A percentile compares a stretch with the other conserved stretches of the same genome.
Conservation (phyloP, 306 rosid species). For the Cicer yamashitae region DNA sequence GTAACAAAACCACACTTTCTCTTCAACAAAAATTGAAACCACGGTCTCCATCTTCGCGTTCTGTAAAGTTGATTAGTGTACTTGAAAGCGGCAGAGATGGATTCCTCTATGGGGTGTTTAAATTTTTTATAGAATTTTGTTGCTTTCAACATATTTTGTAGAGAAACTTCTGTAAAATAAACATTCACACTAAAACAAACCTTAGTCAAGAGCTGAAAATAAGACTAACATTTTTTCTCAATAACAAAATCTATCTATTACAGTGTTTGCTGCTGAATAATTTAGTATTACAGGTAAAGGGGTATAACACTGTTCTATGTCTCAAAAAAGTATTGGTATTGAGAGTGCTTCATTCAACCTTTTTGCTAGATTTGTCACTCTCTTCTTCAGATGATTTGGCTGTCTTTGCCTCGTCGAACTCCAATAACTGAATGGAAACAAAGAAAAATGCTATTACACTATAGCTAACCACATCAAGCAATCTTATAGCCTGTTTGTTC, state of each 20-base stretch:
- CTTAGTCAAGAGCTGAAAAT: background rate
- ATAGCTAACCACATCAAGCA: slow-evolving; percentile 12
- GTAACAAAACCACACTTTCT: no score
- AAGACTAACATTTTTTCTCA: slow-evolving; percentile 48
- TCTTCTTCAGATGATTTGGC: slow-evolving; percentile 55
- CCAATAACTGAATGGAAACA: slow-evolving; percentile 65
- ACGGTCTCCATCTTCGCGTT: no score
- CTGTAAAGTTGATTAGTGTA: no score
- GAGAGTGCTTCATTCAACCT: slow-evolving; percentile 54
- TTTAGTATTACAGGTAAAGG: slow-evolving; percentile 54
- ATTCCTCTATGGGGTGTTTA: no score
- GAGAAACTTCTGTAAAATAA: background rate
- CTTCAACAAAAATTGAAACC: no score
- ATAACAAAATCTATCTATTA: slow-evolving; percentile 51
- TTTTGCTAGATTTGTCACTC: slow-evolving; percentile 63
- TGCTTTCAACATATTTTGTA: no score
- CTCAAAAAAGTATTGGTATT: slow-evolving; percentile 25
- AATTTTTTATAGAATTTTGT: no score
- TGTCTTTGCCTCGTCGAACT: slow-evolving; percentile 73
- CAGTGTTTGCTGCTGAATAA: slow-evolving; percentile 45
- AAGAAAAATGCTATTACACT: background rate
- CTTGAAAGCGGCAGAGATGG: no score
- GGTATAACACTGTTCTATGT: slow-evolving; percentile 37
- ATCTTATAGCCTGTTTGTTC: background rate
- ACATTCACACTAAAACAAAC: slow-evolving; percentile 5